Percentiles rank a stretch among this genome's conserved stretches.
phyloP scores from a whole-genome alignment of 306 rosid species.

The Hylodesmum podocarpum region DNA sequence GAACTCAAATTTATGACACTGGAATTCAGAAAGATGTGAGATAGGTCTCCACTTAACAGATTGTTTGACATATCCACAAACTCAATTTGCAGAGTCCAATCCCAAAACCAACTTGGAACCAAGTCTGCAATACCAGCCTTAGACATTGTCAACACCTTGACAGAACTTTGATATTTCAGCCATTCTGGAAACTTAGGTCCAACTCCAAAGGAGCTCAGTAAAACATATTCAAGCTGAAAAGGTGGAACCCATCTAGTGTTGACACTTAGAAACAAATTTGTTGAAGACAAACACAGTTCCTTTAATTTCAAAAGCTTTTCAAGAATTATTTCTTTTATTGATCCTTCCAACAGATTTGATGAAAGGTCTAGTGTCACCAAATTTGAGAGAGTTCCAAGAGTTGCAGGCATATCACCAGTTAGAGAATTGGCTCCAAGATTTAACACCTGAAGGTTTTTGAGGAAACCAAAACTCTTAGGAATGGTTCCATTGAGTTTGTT shows the following conservation, averaged over 20 bases:
- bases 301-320: slow-evolving; percentile 13
- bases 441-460: slow-evolving; percentile 13
- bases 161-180: slow-evolving; percentile 21
- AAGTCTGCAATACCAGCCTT: slow-evolving; percentile 29
- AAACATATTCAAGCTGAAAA: slow-evolving; percentile 27
- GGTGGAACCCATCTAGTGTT: slow-evolving; percentile 36
- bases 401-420: slow-evolving; percentile 12
- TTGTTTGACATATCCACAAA: slow-evolving; percentile 36
- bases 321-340: slow-evolving; percentile 8
- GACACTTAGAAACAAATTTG: slow-evolving; percentile 20
- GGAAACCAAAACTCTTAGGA: slow-evolving; percentile 15
- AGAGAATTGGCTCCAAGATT: slow-evolving; percentile 17
- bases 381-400: slow-evolving; percentile 20
- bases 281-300: slow-evolving; percentile 27
- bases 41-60: slow-evolving; percentile 29
- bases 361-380: slow-evolving; percentile 29
- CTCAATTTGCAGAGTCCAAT: slow-evolving; percentile 19
- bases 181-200: slow-evolving; percentile 44
- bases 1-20: slow-evolving; percentile 25
- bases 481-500: slow-evolving; percentile 30
- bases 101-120: slow-evolving; percentile 46
- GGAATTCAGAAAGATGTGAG: slow-evolving; percentile 19
- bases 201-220: slow-evolving; percentile 23
- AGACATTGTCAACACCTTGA: slow-evolving; percentile 10
- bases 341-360: slow-evolving; percentile 27